A percentile compares a stretch with the other conserved stretches of the same genome.
Evolutionary conservation across 2,329 filamentous ascomycete genomes (phyloP).

Genomic region (Chaetomiaceae sp.): DNA sequence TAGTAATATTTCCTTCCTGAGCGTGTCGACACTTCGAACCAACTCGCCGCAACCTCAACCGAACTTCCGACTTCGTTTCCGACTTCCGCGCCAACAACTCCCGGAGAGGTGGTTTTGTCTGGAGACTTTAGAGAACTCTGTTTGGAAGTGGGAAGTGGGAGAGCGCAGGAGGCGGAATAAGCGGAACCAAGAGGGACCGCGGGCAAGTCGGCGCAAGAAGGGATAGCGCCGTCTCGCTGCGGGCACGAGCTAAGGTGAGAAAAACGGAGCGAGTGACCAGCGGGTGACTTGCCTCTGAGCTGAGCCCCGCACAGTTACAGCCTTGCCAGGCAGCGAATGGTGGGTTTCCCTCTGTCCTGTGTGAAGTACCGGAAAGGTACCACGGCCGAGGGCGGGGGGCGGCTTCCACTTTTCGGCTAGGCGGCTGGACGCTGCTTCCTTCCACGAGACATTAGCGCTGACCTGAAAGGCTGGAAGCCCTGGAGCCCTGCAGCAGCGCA

Average conservation of each 20-base stretch:
- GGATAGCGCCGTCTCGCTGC: constrained; percentile 17
- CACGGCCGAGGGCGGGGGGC: background rate
- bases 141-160: constrained; percentile 18
- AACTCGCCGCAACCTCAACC: constrained; percentile 19
- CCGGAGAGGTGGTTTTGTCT: constrained; percentile 19
- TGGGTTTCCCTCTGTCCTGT: too few species aligned
- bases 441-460: too few species aligned
- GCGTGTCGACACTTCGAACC: too few species aligned
- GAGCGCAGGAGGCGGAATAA: constrained; percentile 14
- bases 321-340: too few species aligned
- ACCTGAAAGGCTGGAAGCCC: too few species aligned
- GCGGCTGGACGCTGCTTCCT: constrained; percentile 5
- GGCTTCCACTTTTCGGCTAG: constrained; percentile 14
- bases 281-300: constrained; percentile 11
- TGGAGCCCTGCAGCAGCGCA: too few species aligned
- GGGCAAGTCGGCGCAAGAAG: constrained; percentile 18
- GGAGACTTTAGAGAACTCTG: constrained; percentile 21
- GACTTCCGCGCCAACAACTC: constrained; percentile 28
- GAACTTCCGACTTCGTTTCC: constrained; percentile 22
- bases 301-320: background rate
- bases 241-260: constrained; percentile 10
- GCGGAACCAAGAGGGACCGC: constrained; percentile 21
- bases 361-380: constrained; percentile 18
- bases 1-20: constrained; percentile 9
- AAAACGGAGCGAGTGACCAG: constrained; percentile 12